Conservation (phyloP, 345 rosid genomes). For the Trapa incisa region DNA sequence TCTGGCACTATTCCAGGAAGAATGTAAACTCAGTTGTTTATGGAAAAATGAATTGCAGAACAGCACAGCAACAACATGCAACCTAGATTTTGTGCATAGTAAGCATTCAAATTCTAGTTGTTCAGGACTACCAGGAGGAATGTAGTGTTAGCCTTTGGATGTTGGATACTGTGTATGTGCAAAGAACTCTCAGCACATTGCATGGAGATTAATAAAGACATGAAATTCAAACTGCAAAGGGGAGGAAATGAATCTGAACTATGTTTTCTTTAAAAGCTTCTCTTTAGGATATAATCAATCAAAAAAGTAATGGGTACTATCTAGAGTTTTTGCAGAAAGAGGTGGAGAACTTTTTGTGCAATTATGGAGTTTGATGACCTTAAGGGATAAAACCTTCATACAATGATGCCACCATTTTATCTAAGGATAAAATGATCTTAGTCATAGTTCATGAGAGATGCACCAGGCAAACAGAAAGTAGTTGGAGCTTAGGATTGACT, state of each 20-base stretch:
- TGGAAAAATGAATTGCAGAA: not conserved
- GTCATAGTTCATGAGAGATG: not conserved
- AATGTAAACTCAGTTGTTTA: not conserved
- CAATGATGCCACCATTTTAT: not conserved
- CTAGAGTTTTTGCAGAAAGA: not conserved
- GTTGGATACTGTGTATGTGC: not conserved
- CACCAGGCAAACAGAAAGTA: not conserved
- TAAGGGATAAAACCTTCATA: not conserved
- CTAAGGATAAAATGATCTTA: not conserved
- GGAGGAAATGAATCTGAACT: not conserved
- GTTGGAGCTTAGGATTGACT: not conserved
- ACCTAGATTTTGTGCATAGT: no score
- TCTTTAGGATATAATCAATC: no score
- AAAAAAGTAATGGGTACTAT: no score
- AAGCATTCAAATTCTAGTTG: not conserved
- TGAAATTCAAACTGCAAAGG: not conserved
- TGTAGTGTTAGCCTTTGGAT: not conserved
- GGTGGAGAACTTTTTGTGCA: not conserved
- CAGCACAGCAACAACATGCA: not conserved
- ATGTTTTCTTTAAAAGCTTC: not conserved
- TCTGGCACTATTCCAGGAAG: not conserved
- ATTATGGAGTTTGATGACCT: not conserved
- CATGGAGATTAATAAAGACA: not conserved
- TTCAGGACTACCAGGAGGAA: not conserved
- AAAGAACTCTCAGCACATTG: not conserved